Conservation (phyloP, 2,329 filamentous ascomycete genomes). For the Pseudohalonectria lignicola region DNA sequence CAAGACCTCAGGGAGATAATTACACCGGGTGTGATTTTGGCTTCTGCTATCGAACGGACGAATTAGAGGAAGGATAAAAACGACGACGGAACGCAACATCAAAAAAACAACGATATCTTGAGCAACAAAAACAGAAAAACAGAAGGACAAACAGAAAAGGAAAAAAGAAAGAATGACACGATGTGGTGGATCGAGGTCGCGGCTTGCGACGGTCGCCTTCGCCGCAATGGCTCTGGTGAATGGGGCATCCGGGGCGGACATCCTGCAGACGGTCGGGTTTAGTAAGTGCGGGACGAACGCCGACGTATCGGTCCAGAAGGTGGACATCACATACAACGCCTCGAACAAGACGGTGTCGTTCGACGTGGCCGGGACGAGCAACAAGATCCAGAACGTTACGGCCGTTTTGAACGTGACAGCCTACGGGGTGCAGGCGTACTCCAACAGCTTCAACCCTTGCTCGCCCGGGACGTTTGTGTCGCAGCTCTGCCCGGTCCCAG, state of each 20-base stretch:
- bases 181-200: constrained; percentile 7
- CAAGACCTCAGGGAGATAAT: too few species aligned
- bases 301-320: constrained; percentile 57
- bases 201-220: constrained; percentile 9
- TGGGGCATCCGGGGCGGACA: constrained; percentile 50
- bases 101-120: too few species aligned
- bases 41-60: too few species aligned
- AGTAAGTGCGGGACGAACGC: constrained; percentile 53
- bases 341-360: constrained; percentile 64
- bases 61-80: too few species aligned
- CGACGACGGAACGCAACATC: too few species aligned
- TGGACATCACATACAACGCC: constrained; percentile 73
- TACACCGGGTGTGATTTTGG: too few species aligned
- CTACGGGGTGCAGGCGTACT: constrained; percentile 75
- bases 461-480: constrained; percentile 51
- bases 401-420: constrained; percentile 67
- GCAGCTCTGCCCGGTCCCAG: constrained; percentile 76
- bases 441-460: constrained; percentile 77
- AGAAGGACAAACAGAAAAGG: too few species aligned
- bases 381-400: constrained; percentile 65
- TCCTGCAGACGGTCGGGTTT: constrained; percentile 75
- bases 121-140: too few species aligned
- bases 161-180: not conserved
- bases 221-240: constrained; percentile 17
- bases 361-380: constrained; percentile 70